Conservation (phyloP, 345 rosid genomes). For the Geranium rotundifolium region DNA sequence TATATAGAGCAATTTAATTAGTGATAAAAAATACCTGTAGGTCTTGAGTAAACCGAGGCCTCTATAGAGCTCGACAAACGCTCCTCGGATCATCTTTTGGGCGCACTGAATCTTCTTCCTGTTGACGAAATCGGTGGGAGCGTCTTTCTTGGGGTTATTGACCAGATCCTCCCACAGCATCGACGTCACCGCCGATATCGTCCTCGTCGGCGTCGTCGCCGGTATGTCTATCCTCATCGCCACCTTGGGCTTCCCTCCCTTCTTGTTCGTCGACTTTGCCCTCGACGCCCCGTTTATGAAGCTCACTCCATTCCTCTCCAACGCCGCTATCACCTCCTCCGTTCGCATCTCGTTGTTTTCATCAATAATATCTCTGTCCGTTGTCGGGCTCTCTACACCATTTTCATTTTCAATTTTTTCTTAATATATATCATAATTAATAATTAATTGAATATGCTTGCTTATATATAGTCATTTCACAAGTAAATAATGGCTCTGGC, state of each 20-base stretch:
- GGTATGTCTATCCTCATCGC: conserved; percentile 58
- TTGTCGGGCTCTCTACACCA: conserved; percentile 20
- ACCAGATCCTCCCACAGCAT: conserved; percentile 72
- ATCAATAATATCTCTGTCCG: background rate
- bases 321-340: conserved; percentile 36
- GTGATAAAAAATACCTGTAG: too few relatives aligned
- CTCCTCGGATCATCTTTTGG: conserved; percentile 75
- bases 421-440: too few relatives aligned
- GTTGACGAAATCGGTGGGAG: conserved; percentile 33
- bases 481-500: too few relatives aligned
- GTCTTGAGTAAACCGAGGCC: conserved; percentile 73
- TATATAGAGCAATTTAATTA: too few relatives aligned
- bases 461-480: too few relatives aligned
- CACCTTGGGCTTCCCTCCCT: conserved; percentile 57
- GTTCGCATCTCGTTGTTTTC: conserved; percentile 7
- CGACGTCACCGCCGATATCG: conserved; percentile 50
- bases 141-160: conserved; percentile 42
- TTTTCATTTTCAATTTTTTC: too few relatives aligned
- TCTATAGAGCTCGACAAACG: conserved; percentile 76
- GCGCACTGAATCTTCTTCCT: conserved; percentile 77
- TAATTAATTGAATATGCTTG: too few relatives aligned
- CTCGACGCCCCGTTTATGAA: conserved; percentile 45
- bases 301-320: conserved; percentile 55
- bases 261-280: conserved; percentile 43
- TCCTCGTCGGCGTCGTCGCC: conserved; percentile 33